Evolutionary conservation across 768 basidiomycete species (phyloP).

Genomic region (Hypholoma sublateritium): DNA sequence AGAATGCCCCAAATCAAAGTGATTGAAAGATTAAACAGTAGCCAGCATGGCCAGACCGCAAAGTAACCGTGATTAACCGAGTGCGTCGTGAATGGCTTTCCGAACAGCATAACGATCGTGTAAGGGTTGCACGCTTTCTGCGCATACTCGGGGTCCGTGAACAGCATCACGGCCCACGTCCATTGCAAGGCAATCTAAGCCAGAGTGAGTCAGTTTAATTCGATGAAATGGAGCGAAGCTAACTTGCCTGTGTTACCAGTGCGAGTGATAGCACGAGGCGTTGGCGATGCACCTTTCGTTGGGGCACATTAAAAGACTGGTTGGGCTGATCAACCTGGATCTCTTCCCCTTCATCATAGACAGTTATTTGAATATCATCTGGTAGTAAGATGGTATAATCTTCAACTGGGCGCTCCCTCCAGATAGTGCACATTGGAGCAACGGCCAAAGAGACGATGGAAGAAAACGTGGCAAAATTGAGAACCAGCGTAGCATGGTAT

Average conservation of each 20-base stretch:
- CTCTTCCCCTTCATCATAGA: constrained; percentile 7
- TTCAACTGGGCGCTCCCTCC: constrained; percentile 7
- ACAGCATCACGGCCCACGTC: constrained; percentile 14
- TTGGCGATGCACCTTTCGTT: constrained; percentile 13
- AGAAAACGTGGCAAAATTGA: constrained; percentile 19
- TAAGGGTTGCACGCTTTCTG: constrained; percentile 14
- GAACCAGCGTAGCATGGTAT: constrained; percentile 17
- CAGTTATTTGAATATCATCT: neutral
- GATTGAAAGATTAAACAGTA: constrained; percentile 13
- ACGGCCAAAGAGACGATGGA: constrained; percentile 19
- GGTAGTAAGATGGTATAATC: neutral
- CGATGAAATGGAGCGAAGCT: neutral
- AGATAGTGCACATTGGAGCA: constrained; percentile 18
- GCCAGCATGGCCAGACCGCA: constrained; percentile 16
- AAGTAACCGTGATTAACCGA: constrained; percentile 9
- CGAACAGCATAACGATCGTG: constrained; percentile 14
- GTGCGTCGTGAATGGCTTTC: constrained; percentile 5
- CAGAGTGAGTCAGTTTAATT: neutral
- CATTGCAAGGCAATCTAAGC: constrained; percentile 15
- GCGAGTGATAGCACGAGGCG: constrained; percentile 14
- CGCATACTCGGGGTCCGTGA: constrained; percentile 15
- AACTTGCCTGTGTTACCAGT: constrained; percentile 13
- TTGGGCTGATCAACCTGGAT: neutral
- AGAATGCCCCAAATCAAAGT: constrained; percentile 16
- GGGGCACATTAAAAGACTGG: constrained; percentile 10